A percentile compares a stretch with the other conserved stretches of the same genome.
Evolutionary conservation across 2,329 filamentous ascomycete genomes (phyloP).

Genomic region (Penicillium sp.): DNA sequence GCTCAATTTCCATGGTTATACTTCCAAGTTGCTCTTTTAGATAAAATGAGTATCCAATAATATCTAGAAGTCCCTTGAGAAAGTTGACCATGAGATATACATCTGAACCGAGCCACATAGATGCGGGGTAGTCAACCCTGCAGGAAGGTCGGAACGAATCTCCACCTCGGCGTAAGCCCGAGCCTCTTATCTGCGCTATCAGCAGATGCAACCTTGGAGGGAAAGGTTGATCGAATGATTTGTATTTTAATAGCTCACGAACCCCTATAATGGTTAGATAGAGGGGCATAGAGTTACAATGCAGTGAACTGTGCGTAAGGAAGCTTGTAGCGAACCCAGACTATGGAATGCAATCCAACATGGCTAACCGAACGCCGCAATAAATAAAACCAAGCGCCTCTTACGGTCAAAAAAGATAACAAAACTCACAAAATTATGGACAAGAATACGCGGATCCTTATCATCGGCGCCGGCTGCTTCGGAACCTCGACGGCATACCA

Average conservation of each 20-base stretch:
- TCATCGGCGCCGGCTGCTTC: conserved; percentile 11
- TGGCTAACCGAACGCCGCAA: background rate
- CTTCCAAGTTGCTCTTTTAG: too few relatives aligned
- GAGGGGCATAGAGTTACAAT: background rate
- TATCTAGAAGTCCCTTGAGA: too few relatives aligned
- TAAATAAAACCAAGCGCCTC: conserved; percentile 3
- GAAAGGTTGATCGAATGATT: background rate
- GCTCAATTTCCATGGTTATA: too few relatives aligned
- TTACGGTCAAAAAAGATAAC: background rate
- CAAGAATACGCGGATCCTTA: conserved; percentile 4
- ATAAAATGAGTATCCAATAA: too few relatives aligned
- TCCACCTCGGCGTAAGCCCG: background rate
- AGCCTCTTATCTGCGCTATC: background rate
- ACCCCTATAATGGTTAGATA: background rate
- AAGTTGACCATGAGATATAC: too few relatives aligned
- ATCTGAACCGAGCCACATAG: background rate
- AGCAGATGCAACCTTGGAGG: background rate
- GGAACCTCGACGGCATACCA: conserved; percentile 13
- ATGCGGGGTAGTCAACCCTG: background rate
- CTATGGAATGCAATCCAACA: background rate
- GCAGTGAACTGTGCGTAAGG: background rate
- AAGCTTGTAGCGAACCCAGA: conserved; percentile 3
- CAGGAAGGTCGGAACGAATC: conserved; percentile 7
- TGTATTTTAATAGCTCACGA: background rate
- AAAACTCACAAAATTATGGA: background rate